phyloP scores from a whole-genome alignment of 176 grass and related monocot species.

The Cenchrus purpureus region DNA sequence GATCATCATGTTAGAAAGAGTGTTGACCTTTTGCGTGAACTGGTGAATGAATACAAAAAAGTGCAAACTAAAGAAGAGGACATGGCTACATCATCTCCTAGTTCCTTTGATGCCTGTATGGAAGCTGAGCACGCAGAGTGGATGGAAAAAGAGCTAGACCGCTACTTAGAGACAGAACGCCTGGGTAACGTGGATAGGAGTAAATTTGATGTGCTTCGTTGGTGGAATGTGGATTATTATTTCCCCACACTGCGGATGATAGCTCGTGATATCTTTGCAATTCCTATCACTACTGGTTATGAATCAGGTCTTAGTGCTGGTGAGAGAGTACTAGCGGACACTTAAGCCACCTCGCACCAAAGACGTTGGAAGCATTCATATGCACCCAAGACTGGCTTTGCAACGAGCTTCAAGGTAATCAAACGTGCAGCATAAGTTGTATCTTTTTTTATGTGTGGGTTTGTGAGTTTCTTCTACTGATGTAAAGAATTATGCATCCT shows the following conservation, averaged over 20 bases:
- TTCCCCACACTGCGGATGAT: neutral
- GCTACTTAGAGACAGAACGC: neutral
- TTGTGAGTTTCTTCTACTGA: neutral
- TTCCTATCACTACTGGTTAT: neutral
- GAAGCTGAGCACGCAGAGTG: neutral
- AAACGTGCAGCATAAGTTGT: neutral
- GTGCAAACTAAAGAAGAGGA: neutral
- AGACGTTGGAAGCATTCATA: neutral
- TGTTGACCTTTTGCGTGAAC: neutral
- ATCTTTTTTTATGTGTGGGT: neutral
- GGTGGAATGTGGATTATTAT: neutral
- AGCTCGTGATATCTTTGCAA: slow-evolving; percentile 2
- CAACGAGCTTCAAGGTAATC: neutral
- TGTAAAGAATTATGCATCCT: neutral
- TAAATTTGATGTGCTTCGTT: neutral
- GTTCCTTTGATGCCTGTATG: neutral
- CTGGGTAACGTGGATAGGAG: neutral
- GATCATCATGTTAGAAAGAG: neutral
- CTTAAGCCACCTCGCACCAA: neutral
- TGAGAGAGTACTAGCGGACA: neutral
- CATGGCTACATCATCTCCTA: neutral
- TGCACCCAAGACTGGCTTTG: neutral
- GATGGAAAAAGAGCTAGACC: neutral
- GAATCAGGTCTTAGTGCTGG: neutral
- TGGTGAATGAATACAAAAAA: neutral